Percentiles rank a stretch among this genome's conserved stretches.
Conservation (phyloP, 139 green algal genomes). For the Closterium sp. region DNA sequence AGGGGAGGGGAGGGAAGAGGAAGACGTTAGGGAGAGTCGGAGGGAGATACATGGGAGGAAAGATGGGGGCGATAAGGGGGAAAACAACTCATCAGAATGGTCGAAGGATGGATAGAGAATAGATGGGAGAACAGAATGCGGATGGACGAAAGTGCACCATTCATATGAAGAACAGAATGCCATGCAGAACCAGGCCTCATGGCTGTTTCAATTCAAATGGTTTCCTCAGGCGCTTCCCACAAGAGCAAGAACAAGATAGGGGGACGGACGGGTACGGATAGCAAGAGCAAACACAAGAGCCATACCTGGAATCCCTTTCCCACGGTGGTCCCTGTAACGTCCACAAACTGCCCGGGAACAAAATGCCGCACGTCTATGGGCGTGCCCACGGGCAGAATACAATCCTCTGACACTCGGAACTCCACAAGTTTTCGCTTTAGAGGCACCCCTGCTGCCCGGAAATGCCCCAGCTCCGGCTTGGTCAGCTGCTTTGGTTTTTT, state of each 20-base stretch:
- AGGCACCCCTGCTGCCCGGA: slow-evolving; percentile 53
- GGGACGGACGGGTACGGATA: too few species aligned
- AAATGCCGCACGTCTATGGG: slow-evolving; percentile 81
- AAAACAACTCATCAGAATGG: too few species aligned
- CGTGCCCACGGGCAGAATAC: slow-evolving; percentile 78
- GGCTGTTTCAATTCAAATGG: too few species aligned
- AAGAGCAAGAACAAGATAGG: too few species aligned
- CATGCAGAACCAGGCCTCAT: not conserved
- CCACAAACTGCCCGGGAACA: slow-evolving; percentile 86
- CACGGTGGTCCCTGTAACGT: slow-evolving; percentile 85
- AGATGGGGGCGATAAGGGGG: too few species aligned
- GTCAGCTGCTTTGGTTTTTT: slow-evolving; percentile 73
- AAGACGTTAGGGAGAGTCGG: too few species aligned
- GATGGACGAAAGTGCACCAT: not conserved
- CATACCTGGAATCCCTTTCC: slow-evolving; percentile 90
- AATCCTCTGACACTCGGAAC: slow-evolving; percentile 84
- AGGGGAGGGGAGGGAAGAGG: too few species aligned
- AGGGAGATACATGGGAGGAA: too few species aligned
- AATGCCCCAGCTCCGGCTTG: slow-evolving; percentile 57
- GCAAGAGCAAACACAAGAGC: too few species aligned
- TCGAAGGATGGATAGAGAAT: too few species aligned
- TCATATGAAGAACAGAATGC: slow-evolving; percentile 28
- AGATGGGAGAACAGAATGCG: too few species aligned
- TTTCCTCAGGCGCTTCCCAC: too few species aligned
- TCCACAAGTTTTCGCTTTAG: slow-evolving; percentile 79